phyloP scores from a whole-genome alignment of 1,284 basidiomycete species.

The Wallemia mellicola region DNA sequence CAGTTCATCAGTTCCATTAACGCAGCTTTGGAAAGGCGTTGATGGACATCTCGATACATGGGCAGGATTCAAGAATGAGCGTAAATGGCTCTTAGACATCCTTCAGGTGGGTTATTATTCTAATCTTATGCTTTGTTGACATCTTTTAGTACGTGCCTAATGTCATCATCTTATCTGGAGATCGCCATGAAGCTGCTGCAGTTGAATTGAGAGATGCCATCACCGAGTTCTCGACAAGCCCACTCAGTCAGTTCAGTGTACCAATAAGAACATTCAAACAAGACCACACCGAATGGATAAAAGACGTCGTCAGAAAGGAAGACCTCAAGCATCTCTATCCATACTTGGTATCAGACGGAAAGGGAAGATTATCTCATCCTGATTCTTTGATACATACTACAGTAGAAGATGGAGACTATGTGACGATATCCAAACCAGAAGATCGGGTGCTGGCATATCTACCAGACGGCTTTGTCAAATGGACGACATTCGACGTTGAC shows the following conservation, averaged over 20 bases:
- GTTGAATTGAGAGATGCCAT: not conserved
- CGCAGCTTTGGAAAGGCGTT: conserved; percentile 1
- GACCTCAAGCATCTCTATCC: not conserved
- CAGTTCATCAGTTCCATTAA: not conserved
- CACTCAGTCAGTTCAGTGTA: not conserved
- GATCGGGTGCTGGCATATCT: not conserved
- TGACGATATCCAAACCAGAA: not conserved
- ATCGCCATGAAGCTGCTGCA: conserved; percentile 1
- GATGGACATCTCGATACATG: conserved; percentile 1
- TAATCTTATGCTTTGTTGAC: not conserved
- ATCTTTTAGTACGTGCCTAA: not conserved
- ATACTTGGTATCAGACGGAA: not conserved
- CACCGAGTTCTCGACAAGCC: not conserved
- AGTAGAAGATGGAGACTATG: not conserved
- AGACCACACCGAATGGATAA: not conserved
- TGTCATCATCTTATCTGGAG: not conserved
- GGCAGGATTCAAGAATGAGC: not conserved
- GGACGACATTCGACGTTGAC: not conserved
- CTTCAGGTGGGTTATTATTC: not conserved
- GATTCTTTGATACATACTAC: not conserved
- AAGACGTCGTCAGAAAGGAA: not conserved
- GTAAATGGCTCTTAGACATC: not conserved
- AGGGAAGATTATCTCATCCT: not conserved
- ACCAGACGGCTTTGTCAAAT: not conserved
- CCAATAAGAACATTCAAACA: conserved; percentile 1